phyloP scores from a whole-genome alignment of 352 stramenopile genomes.

The Globisporangium lucens region DNA sequence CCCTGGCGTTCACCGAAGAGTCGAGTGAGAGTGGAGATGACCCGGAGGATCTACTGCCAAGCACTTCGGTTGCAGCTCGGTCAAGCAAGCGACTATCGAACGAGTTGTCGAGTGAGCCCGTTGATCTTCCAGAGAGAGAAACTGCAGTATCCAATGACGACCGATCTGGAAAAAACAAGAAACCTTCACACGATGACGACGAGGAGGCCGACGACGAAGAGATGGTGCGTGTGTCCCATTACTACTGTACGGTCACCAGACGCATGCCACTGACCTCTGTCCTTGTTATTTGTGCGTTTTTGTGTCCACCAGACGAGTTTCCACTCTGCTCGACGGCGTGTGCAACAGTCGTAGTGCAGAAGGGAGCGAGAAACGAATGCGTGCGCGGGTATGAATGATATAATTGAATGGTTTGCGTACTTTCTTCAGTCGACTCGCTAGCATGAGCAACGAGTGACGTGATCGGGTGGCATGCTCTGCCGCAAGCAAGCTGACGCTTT shows the following conservation, averaged over 20 bases:
- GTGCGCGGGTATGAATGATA: not conserved
- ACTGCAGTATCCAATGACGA: not conserved
- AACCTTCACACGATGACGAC: not conserved
- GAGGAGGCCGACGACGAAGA: slow-evolving; percentile 14
- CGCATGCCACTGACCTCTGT: not conserved
- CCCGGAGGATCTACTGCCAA: slow-evolving; percentile 32
- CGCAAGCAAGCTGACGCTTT: not conserved
- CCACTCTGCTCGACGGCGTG: slow-evolving; percentile 4
- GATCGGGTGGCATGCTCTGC: not conserved
- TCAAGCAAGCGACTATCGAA: slow-evolving; percentile 14
- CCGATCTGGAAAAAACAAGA: not conserved
- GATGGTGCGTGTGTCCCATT: slow-evolving; percentile 13
- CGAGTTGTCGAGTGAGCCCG: not conserved
- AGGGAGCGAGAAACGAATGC: not conserved
- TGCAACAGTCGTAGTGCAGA: not conserved
- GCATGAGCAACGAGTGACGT: not conserved
- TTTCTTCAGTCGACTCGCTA: not conserved
- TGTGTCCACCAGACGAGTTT: slow-evolving; percentile 12
- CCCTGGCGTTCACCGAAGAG: slow-evolving; percentile 46
- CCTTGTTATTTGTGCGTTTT: not conserved
- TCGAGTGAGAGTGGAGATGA: slow-evolving; percentile 52
- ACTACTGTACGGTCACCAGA: not conserved
- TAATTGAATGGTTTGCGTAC: not conserved
- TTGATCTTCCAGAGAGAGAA: not conserved
- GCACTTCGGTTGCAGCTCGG: slow-evolving; percentile 28